Conservation (phyloP, 495 filamentous ascomycete species). For the Bacidia rubella region DNA sequence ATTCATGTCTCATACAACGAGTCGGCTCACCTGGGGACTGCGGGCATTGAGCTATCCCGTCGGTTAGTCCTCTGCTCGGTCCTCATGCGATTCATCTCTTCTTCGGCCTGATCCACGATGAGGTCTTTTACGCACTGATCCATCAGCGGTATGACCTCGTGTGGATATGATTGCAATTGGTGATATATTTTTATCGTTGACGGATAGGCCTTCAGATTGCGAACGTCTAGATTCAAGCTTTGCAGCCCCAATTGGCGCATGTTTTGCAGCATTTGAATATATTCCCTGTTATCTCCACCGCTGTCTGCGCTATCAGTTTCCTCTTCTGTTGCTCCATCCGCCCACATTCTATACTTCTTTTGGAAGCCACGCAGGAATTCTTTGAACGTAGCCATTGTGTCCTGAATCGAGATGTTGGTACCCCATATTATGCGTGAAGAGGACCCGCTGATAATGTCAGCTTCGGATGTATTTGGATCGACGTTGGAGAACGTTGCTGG, state of each 20-base stretch:
- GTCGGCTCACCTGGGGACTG: conserved; percentile 47
- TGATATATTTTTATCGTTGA: conserved; percentile 89
- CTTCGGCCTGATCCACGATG: conserved; percentile 78
- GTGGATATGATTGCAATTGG: conserved; percentile 81
- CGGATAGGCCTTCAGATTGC: conserved; percentile 86
- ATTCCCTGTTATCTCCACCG: conserved; percentile 52
- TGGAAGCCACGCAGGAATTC: conserved; percentile 85
- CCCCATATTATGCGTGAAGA: conserved; percentile 87
- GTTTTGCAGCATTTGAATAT: conserved; percentile 72
- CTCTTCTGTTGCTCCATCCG: conserved; percentile 65
- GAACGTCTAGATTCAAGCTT: conserved; percentile 74
- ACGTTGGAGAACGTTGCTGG: conserved; percentile 75
- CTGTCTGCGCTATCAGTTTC: conserved; percentile 51
- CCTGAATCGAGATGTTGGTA: conserved; percentile 85
- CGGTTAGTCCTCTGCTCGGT: conserved; percentile 32
- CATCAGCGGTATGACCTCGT: conserved; percentile 93
- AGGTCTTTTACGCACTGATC: conserved; percentile 86
- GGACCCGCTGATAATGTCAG: conserved; percentile 68
- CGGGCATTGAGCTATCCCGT: conserved; percentile 56
- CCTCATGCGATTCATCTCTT: conserved; percentile 60
- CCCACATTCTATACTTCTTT: conserved; percentile 84
- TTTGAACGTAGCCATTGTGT: conserved; percentile 74
- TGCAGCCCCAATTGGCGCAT: conserved; percentile 78
- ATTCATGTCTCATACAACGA: no score
- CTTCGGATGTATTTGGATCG: conserved; percentile 82